These are phyloP conservation scores for Symbiodinium natans DNA, from an alignment of 73 alveolate species.

Conservation along the genomic window DNA sequence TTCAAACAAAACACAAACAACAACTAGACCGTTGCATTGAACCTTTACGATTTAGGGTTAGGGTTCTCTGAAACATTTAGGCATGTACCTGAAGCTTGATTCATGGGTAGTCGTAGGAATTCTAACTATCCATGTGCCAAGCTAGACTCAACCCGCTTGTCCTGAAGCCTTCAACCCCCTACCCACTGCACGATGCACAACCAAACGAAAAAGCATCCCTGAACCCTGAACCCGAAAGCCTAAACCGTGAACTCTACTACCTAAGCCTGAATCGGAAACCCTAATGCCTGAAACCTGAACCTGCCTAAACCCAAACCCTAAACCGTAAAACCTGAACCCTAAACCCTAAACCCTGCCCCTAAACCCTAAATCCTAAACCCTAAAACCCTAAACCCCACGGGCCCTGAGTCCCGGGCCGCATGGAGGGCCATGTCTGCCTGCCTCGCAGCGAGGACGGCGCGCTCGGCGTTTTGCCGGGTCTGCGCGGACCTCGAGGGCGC, in stretches of 20 bases:
- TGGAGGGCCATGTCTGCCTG: slow-evolving; percentile 83
- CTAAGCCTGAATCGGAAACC: no score
- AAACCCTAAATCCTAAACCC: neutral
- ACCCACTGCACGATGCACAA: no score
- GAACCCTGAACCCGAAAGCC: neutral
- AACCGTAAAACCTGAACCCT: neutral
- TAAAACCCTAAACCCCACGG: neutral
- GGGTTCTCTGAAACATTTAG: no score
- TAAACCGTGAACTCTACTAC: neutral
- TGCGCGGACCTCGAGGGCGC: slow-evolving; percentile 3
- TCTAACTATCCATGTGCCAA: no score
- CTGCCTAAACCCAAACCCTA: neutral
- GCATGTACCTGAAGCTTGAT: no score
- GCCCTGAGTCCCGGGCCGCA: slow-evolving; percentile 23
- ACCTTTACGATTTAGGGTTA: no score
- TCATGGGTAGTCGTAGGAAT: no score
- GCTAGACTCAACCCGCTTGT: no score
- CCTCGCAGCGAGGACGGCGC: slow-evolving; percentile 70
- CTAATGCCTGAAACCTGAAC: neutral
- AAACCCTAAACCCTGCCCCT: neutral
- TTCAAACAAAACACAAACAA: no score
- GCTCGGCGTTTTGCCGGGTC: slow-evolving; percentile 71
- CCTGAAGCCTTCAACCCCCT: no score
- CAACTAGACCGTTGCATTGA: no score
- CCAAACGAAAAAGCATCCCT: no score